Percentiles rank a stretch among this genome's conserved stretches.
phyloP scores from a whole-genome alignment of 1,139 yeast species.

The Taiozyma onychis region DNA sequence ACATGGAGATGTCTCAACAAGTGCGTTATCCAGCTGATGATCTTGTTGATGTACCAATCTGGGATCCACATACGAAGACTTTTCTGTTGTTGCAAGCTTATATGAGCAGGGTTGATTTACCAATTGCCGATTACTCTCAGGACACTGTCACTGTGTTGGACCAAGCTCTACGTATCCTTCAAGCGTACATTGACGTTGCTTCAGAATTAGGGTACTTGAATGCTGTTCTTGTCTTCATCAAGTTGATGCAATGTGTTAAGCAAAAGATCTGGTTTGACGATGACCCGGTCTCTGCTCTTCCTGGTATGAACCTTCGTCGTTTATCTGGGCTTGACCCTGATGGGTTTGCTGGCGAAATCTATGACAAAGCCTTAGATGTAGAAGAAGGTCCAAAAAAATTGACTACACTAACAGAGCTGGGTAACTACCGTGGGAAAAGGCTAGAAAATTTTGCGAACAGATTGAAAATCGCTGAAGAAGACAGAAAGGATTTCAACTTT shows the following conservation, averaged over 20 bases:
- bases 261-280: slow-evolving; percentile 87
- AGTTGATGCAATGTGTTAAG: slow-evolving; percentile 80
- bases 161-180: slow-evolving; percentile 89
- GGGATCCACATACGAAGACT: slow-evolving; percentile 96
- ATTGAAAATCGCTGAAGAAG: slow-evolving; percentile 8
- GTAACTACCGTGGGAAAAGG: slow-evolving; percentile 12
- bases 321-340: slow-evolving; percentile 23
- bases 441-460: slow-evolving; percentile 15
- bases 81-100: slow-evolving; percentile 83
- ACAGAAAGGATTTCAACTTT: slow-evolving; percentile 34
- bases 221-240: slow-evolving; percentile 55
- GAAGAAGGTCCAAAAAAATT: slow-evolving; percentile 6
- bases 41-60: slow-evolving; percentile 58
- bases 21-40: slow-evolving; percentile 66
- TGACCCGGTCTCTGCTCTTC: slow-evolving; percentile 61
- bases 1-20: slow-evolving; percentile 80
- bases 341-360: slow-evolving; percentile 22
- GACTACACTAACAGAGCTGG: slow-evolving; percentile 12
- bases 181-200: slow-evolving; percentile 86
- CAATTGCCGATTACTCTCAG: slow-evolving; percentile 92
- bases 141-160: slow-evolving; percentile 92
- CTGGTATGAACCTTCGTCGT: slow-evolving; percentile 52
- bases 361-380: slow-evolving; percentile 18
- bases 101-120: slow-evolving; percentile 76
- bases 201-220: slow-evolving; percentile 73